A percentile compares a stretch with the other conserved stretches of the same genome.
Evolutionary conservation across 257 asterid species (phyloP).

Genomic region (Lycium ferocissimum): DNA sequence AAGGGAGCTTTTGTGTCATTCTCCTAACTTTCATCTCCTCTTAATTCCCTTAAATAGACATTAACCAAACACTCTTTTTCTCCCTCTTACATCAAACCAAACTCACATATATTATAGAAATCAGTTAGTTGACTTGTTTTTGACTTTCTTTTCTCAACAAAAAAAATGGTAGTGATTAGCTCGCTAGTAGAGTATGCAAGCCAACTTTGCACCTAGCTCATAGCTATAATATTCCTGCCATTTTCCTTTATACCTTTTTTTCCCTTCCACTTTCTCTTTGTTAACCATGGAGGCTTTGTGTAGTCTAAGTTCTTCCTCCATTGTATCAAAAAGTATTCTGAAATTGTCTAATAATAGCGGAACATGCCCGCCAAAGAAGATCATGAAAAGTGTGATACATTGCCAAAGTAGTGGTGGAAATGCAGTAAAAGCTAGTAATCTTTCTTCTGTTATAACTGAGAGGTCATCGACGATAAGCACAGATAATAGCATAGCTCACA

Average conservation of each 20-base stretch:
- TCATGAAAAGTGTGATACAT: constrained; percentile 41
- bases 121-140: constrained; percentile 58
- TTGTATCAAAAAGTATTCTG: constrained; percentile 33
- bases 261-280: constrained; percentile 37
- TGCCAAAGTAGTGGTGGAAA: constrained; percentile 52
- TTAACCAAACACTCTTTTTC: constrained; percentile 45
- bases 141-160: constrained; percentile 25
- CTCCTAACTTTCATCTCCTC: constrained; percentile 78
- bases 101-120: constrained; percentile 57
- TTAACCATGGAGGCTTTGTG: constrained; percentile 77
- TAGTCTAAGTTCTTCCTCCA: constrained; percentile 51
- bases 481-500: constrained; percentile 48
- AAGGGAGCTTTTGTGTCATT: constrained; percentile 64
- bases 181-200: constrained; percentile 35
- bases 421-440: constrained; percentile 53
- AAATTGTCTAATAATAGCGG: constrained; percentile 27
- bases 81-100: constrained; percentile 69
- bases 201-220: constrained; percentile 47
- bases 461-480: constrained; percentile 51
- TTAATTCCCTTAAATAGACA: constrained; percentile 38
- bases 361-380: constrained; percentile 29
- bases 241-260: constrained; percentile 36
- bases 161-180: constrained; percentile 38
- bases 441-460: constrained; percentile 63
- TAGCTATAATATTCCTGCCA: constrained; percentile 34